phyloP scores from a whole-genome alignment of 225 moss, liverwort and hornwort species.

The Bryoerythrophyllum caledonicum region DNA sequence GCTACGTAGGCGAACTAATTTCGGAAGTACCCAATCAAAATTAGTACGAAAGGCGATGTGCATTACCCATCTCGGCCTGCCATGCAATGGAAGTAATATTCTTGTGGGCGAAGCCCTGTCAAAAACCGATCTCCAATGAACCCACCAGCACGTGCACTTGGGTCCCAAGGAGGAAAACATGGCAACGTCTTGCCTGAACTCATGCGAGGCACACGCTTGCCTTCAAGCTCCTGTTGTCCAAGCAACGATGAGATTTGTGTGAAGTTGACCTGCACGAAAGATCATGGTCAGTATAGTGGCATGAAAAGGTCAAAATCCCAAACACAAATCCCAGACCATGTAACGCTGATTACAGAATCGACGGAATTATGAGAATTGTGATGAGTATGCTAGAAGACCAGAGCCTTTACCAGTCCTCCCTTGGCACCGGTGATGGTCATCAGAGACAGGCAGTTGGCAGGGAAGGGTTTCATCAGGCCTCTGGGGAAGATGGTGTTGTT shows the following conservation, averaged over 20 bases:
- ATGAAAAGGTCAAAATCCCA: constrained; percentile 9
- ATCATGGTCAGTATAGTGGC: constrained; percentile 5
- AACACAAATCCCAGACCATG: neutral
- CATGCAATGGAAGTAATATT: constrained; percentile 99
- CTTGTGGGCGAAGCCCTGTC: constrained; percentile 95
- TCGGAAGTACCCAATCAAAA: constrained; percentile 8
- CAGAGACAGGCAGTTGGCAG: constrained; percentile 83
- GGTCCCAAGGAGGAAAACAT: constrained; percentile 96
- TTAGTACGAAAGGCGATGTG: constrained; percentile 4
- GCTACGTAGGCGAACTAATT: neutral
- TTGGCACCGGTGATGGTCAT: constrained; percentile 99
- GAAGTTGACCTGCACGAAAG: constrained; percentile 78
- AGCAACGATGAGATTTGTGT: constrained; percentile 94
- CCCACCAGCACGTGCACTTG: constrained; percentile 90
- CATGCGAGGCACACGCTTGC: constrained; percentile 99
- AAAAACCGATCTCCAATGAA: constrained; percentile 96
- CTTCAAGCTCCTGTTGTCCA: constrained; percentile 97
- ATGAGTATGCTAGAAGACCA: neutral
- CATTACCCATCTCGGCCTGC: constrained; percentile 98
- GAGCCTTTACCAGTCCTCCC: constrained; percentile 83
- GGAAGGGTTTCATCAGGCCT: constrained; percentile 87
- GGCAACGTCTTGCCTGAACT: constrained; percentile 96
- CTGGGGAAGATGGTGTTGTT: constrained; percentile 87
- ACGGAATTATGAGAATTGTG: neutral
- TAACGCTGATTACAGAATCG: neutral